phyloP scores from a whole-genome alignment of 257 asterid species.

The Solanum piurae region DNA sequence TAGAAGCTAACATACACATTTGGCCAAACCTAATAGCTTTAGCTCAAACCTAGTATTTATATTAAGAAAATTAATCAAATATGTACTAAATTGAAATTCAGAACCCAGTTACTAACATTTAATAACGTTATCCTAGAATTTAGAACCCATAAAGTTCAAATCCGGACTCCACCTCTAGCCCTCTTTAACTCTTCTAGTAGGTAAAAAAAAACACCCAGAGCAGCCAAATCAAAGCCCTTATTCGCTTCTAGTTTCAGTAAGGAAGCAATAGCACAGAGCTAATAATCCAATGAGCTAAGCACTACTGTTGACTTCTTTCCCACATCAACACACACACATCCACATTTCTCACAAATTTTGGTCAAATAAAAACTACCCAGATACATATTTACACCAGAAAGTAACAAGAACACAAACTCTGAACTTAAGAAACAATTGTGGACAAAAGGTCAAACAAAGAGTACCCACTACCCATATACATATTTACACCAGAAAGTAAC shows the following conservation, averaged over 20 bases:
- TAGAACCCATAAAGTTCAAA: not conserved
- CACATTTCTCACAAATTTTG: not conserved
- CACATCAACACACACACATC: not conserved
- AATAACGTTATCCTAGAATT: not conserved
- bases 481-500: not conserved
- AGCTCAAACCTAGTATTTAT: not conserved
- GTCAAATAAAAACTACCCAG: not conserved
- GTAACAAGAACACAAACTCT: not conserved
- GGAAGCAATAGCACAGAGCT: not conserved
- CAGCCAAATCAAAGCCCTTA: not conserved
- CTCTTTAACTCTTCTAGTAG: not conserved
- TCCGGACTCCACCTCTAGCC: not conserved
- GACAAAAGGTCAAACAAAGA: not conserved
- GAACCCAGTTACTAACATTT: not conserved
- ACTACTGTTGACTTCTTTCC: not conserved
- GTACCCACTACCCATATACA: not conserved
- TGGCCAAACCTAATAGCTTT: not conserved
- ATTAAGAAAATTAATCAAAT: not conserved
- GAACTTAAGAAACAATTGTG: not conserved
- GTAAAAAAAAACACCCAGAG: not conserved
- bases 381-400: not conserved
- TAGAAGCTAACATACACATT: not conserved
- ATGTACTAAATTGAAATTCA: not conserved
- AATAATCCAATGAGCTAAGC: not conserved
- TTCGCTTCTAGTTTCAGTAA: not conserved